A percentile compares a stretch with the other conserved stretches of the same genome.
phyloP scores from a whole-genome alignment of 495 filamentous ascomycete species.

The Ascobolus immersus region DNA sequence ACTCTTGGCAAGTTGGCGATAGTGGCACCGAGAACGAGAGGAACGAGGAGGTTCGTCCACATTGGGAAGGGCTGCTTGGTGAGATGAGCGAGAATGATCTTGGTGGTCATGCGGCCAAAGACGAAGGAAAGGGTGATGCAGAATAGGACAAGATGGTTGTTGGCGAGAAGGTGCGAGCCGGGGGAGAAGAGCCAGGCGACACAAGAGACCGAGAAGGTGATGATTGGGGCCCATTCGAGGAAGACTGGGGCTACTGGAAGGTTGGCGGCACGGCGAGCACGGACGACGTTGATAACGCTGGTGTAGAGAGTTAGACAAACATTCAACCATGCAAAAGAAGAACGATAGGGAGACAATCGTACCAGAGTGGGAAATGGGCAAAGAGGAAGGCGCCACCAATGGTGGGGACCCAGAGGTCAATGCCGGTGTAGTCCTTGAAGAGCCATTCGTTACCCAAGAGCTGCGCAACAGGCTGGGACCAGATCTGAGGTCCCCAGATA shows the following conservation, averaged over 20 bases:
- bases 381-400: conserved; percentile 46
- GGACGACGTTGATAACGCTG: conserved; percentile 50
- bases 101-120: conserved; percentile 98
- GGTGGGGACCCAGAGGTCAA: conserved; percentile 69
- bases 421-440: conserved; percentile 37
- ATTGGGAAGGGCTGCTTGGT: conserved; percentile 83
- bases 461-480: conserved; percentile 45
- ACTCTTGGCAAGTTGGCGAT: conserved; percentile 59
- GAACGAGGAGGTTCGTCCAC: conserved; percentile 77
- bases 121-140: conserved; percentile 86
- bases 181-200: conserved; percentile 71
- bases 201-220: conserved; percentile 45
- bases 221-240: conserved; percentile 83
- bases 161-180: conserved; percentile 46
- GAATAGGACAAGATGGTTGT: conserved; percentile 76
- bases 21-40: conserved; percentile 60
- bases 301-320: conserved; percentile 14
- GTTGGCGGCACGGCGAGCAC: conserved; percentile 41
- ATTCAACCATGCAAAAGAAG: background rate
- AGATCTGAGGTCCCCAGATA: conserved; percentile 67
- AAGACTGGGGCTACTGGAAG: conserved; percentile 66
- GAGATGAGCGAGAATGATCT: conserved; percentile 92
- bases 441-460: conserved; percentile 31
- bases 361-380: conserved; percentile 52
- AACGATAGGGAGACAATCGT: background rate